These are phyloP conservation scores for Pseudoperonospora humuli DNA, from an alignment of 352 stramenopile species.

Conservation along the genomic window DNA sequence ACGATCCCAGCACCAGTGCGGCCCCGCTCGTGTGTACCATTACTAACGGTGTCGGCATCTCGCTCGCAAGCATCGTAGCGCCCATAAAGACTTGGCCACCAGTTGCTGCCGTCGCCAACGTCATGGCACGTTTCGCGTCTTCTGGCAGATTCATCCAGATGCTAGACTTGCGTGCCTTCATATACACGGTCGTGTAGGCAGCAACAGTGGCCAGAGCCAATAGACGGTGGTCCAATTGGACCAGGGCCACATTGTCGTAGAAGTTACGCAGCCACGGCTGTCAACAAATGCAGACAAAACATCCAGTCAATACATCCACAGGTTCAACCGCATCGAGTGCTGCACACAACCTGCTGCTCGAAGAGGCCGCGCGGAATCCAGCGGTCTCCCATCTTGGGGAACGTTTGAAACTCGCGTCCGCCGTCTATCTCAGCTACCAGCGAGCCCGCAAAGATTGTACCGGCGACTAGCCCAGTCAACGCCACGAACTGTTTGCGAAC, in stretches of 20 bases:
- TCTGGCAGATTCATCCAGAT: slow-evolving; percentile 66
- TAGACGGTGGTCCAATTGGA: slow-evolving; percentile 95
- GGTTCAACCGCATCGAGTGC: neutral
- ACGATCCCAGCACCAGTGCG: slow-evolving; percentile 45
- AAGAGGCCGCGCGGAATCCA: slow-evolving; percentile 84
- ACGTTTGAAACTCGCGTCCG: slow-evolving; percentile 96
- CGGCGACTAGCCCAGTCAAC: slow-evolving; percentile 31
- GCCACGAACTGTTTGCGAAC: slow-evolving; percentile 45
- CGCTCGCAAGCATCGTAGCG: slow-evolving; percentile 92
- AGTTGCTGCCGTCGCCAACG: slow-evolving; percentile 42
- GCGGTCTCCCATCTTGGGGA: slow-evolving; percentile 87
- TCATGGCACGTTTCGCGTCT: slow-evolving; percentile 48
- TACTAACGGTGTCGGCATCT: slow-evolving; percentile 90
- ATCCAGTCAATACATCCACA: neutral
- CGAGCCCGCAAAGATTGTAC: slow-evolving; percentile 35
- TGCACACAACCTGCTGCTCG: slow-evolving; percentile 31
- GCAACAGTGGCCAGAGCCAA: slow-evolving; percentile 84
- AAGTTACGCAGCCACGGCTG: slow-evolving; percentile 79
- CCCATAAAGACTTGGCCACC: slow-evolving; percentile 77
- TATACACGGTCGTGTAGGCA: slow-evolving; percentile 40
- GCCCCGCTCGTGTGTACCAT: slow-evolving; percentile 87
- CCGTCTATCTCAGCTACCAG: slow-evolving; percentile 93
- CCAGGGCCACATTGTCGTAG: slow-evolving; percentile 93
- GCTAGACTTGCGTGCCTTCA: slow-evolving; percentile 46
- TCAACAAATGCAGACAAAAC: neutral